These are phyloP conservation scores for Myxozyma udenii DNA, from an alignment of 805 yeast genomes.

Conservation along the genomic window DNA sequence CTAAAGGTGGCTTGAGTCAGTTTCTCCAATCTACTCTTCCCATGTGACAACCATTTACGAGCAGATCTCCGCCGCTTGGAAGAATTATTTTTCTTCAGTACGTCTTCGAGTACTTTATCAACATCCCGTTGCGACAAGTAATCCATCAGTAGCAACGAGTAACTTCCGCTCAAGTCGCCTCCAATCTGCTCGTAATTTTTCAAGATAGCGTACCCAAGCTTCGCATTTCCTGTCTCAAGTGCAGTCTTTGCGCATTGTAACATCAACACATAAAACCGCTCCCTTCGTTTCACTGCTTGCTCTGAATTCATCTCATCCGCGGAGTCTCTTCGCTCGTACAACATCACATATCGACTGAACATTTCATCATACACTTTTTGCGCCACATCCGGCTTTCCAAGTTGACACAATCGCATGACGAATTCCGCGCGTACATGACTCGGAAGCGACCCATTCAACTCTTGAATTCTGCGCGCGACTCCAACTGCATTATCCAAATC, in stretches of 20 bases:
- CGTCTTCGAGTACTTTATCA: background rate
- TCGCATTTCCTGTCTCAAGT: conserved; percentile 8
- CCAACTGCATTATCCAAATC: conserved; percentile 14
- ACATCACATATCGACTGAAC: conserved; percentile 1
- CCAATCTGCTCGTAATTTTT: conserved; percentile 12
- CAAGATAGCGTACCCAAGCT: conserved; percentile 8
- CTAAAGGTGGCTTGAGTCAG: conserved; percentile 1
- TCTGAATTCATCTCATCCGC: too few species aligned
- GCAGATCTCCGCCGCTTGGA: background rate
- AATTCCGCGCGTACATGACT: conserved; percentile 1
- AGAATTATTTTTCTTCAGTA: background rate
- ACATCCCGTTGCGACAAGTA: conserved; percentile 9
- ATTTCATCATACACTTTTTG: conserved; percentile 8
- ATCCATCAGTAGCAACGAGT: conserved; percentile 10
- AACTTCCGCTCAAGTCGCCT: background rate
- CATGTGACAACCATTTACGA: background rate
- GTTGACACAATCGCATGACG: conserved; percentile 9
- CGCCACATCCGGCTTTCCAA: conserved; percentile 10
- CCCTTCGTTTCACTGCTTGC: background rate
- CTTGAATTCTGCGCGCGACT: conserved; percentile 8
- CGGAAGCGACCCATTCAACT: conserved; percentile 5
- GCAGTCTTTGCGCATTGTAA: conserved; percentile 16
- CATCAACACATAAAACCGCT: background rate
- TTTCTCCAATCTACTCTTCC: background rate
- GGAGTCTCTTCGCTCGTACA: background rate